Base-by-base conservation (phyloP, 2,329 filamentous ascomycete species). In the Colletotrichum caudatum region DNA sequence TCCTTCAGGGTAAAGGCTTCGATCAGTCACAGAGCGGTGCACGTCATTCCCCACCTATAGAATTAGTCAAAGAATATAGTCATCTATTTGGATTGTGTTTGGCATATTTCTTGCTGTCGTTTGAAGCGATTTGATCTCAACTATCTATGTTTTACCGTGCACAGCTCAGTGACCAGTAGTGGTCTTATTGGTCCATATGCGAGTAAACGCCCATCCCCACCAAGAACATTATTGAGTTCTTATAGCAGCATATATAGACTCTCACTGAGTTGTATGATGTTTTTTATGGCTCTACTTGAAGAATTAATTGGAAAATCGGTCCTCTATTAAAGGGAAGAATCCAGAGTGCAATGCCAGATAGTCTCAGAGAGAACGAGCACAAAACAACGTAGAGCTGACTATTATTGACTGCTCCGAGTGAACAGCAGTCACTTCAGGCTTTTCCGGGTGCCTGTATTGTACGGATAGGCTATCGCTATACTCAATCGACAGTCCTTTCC, bases 1-100 rank as follows among this genome's bases (percentile, higher is more conserved):
- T 39, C 75, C 76, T n/a, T 39, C 66, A 16, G 66, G 11, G 3
- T 69, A 35, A 56, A n/a, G 23, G 23, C 23, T 20, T 46, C 1
- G 23, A 29, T 6, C 20, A 16, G 1, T 5, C 18, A 20, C 37
- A 29, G n/a, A 61, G 11, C 14, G 29, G 7, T 29, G 5, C n/a
- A 41, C 57, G n/a, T 14, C 4, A 26, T 35, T 3, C 7, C 3
- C n/a, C 3, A 46, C 6, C 2, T 46, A 12, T 61, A 20, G 16
- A 3, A 0, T 20, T 18, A n/a, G 26, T 16, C 58, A 11, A 5
- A 23, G n/a, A 18, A 44, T 26, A 6, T 26, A 41, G 26, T 18
- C 16, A 7, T 18, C 7, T 41, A 44, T 26, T n/a, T 60, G 35
- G 18, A n/a, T 12, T 33, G 11, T n/a, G 26, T 35, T 23, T 48